Evolutionary conservation across 2,329 filamentous ascomycete species (phyloP).

Genomic region (Alternaria viburni): DNA sequence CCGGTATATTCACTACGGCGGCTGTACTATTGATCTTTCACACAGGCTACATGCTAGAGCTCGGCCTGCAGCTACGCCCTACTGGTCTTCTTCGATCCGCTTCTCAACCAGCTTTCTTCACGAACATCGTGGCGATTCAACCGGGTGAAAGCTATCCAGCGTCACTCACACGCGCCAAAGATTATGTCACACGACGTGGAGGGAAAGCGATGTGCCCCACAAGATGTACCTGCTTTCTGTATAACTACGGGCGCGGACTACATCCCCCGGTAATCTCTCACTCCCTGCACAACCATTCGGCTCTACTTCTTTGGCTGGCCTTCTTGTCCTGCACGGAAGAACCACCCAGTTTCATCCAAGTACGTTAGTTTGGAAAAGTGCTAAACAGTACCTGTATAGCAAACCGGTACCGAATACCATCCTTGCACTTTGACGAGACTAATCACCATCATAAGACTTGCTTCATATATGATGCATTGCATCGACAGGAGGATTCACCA

Average conservation of each 20-base stretch:
- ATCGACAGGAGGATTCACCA: neutral
- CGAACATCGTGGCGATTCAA: neutral
- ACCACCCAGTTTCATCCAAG: neutral
- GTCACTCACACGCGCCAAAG: neutral
- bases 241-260: neutral
- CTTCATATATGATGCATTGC: neutral
- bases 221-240: neutral
- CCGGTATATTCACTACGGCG: neutral
- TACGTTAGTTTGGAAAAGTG: neutral
- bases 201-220: neutral
- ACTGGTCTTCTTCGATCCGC: neutral
- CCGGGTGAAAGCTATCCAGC: neutral
- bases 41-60: neutral
- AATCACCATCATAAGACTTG: neutral
- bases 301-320: neutral
- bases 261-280: neutral
- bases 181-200: neutral
- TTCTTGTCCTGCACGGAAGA: neutral
- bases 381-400: neutral
- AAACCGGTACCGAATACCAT: neutral
- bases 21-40: neutral
- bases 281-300: neutral
- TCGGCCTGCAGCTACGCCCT: neutral
- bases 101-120: neutral
- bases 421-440: neutral